Percentiles rank a stretch among this genome's conserved stretches.
These are phyloP conservation scores for Petunia axillaris DNA, from an alignment of 257 asterid species.

Conservation along the genomic window DNA sequence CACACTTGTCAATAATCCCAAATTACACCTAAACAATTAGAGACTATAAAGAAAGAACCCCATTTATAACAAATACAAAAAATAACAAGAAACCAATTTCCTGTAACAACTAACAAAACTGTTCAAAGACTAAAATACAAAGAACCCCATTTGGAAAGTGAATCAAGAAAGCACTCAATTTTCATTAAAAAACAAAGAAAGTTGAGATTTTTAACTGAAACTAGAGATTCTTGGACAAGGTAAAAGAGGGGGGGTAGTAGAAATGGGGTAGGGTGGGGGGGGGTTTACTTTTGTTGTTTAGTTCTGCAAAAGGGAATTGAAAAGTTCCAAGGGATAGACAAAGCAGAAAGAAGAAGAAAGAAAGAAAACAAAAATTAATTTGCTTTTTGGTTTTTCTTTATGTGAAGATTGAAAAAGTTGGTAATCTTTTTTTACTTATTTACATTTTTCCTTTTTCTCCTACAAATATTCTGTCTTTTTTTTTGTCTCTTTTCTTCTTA, in stretches of 20 bases:
- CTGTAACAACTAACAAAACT: too few relatives aligned
- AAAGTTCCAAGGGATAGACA: constrained; percentile 20
- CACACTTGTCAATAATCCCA: constrained; percentile 7
- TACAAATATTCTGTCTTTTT: not conserved
- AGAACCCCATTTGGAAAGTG: not conserved
- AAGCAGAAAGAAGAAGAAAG: not conserved
- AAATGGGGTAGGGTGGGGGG: too few relatives aligned
- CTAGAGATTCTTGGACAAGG: not conserved
- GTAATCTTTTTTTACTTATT: constrained; percentile 21
- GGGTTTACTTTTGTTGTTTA: constrained; percentile 15
- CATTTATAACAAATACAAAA: not conserved
- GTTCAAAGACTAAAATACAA: not conserved
- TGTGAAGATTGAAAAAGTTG: constrained; percentile 20
- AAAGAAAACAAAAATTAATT: constrained; percentile 7
- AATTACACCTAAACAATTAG: not conserved
- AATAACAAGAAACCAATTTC: not conserved
- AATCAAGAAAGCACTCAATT: constrained; percentile 14
- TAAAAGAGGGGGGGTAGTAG: not conserved
- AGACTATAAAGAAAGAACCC: not conserved
- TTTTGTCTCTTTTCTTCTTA: not conserved
- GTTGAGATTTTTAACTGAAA: not conserved
- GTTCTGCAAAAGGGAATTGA: constrained; percentile 24
- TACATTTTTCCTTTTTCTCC: not conserved
- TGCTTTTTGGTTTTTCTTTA: not conserved
- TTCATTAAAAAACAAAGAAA: not conserved